Evolutionary conservation across 2,329 filamentous ascomycete species (phyloP), one percentile per base, ranked within the genome.

Genomic region (Pseudogymnoascus sp.): DNA sequence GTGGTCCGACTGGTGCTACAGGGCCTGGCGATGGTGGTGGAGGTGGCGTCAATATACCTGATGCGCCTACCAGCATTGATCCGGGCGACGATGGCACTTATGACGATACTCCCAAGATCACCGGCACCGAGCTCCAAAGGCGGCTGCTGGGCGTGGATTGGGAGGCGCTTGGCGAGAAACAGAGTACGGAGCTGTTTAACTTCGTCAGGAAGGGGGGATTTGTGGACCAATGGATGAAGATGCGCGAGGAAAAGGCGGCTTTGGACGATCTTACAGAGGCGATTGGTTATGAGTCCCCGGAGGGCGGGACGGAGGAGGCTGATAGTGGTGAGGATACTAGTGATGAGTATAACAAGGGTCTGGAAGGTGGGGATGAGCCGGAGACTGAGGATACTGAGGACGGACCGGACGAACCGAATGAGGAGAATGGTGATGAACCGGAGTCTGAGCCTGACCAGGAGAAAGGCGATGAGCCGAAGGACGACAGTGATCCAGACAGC

Each of bases 361-460:
- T n/a, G 24, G 5, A 13, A n/a, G 5, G 11, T 4, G 35, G 13
- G 4, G 13, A 10, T 36, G 35, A 36, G 9, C 35, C 11, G 10
- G 10, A 36, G 11, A 13, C 35, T 13, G 11, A 36, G 35, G 35
- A 36, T 21, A 21, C 21, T 21, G 21, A 21, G 21, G 21, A 21
- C 21, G 21, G 21, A 21, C 21, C 21, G 21, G 21, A 21, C 21
- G 21, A 21, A 21, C 21, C 21, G 21, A 10, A 13, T 8, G 17
- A 24, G 2, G 17, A 41, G 39, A 10, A 5, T 24, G 39, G 6
- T 7, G 37, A 39, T 6, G 37, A 39, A 10, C 0, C 84, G 88
- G 0, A 84, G 83, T 31, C 82, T 86, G 0, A 85, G 87, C 13
- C 72, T 76, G 10, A 90, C 87, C 0, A 81, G 21, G 21, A 26